Evolutionary conservation across 2,329 filamentous ascomycete species (phyloP).

Genomic region (Pseudogymnoascus sp.): DNA sequence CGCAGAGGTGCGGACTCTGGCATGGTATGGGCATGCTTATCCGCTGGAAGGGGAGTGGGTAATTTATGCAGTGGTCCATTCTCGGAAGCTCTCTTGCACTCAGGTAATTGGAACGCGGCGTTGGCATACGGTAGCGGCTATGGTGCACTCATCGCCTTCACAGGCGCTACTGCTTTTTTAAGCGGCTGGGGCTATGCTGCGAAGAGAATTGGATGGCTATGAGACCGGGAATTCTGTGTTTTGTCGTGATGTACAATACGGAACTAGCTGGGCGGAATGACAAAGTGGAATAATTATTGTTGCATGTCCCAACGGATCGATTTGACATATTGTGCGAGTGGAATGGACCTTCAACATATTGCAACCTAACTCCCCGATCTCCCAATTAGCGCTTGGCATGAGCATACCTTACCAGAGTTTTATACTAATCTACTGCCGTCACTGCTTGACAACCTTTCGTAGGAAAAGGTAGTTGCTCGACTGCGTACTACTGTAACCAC

Average conservation of each 20-base stretch:
- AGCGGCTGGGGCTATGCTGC: conserved; percentile 33
- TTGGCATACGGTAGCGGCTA: conserved; percentile 41
- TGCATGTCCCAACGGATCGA: no score
- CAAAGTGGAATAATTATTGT: not conserved
- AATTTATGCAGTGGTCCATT: conserved; percentile 51
- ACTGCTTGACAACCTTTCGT: no score
- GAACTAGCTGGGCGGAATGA: not conserved
- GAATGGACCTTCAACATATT: no score
- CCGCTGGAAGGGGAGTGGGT: conserved; percentile 55
- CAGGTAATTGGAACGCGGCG: conserved; percentile 24
- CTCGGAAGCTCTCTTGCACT: conserved; percentile 44
- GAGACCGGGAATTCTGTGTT: not conserved
- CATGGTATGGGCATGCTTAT: conserved; percentile 34
- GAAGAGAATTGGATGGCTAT: not conserved
- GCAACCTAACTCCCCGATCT: no score
- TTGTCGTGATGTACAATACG: not conserved
- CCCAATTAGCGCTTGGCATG: no score
- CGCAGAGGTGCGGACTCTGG: conserved; percentile 12
- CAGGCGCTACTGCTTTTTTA: conserved; percentile 42
- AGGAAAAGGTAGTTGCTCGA: no score
- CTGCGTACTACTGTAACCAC: no score
- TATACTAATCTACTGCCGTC: no score
- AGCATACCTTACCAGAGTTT: no score
- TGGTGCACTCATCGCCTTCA: conserved; percentile 46
- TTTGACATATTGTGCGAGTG: no score